These are phyloP conservation scores for Starmerella roubikii DNA, from an alignment of 805 yeast genomes.

Conservation along the genomic window DNA sequence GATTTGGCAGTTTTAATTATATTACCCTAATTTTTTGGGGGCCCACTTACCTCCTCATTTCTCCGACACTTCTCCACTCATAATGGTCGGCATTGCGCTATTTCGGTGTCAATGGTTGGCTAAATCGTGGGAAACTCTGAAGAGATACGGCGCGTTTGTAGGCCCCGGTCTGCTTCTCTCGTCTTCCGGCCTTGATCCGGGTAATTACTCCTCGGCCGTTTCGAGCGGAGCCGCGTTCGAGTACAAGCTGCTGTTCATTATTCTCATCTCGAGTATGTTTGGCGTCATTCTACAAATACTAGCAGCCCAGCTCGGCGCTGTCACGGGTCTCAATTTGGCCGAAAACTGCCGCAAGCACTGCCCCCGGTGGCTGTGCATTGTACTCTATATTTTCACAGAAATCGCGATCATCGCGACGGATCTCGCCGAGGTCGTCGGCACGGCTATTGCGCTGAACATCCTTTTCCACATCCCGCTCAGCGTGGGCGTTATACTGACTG, in stretches of 20 bases:
- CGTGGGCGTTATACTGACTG: conserved; percentile 65
- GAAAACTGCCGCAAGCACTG: conserved; percentile 65
- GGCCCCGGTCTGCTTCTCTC: conserved; percentile 85
- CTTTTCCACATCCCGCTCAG: conserved; percentile 60
- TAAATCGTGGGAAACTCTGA: conserved; percentile 11
- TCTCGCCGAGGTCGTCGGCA: conserved; percentile 86
- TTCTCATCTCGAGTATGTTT: conserved; percentile 64
- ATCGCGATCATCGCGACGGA: conserved; percentile 85
- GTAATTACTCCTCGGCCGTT: conserved; percentile 82
- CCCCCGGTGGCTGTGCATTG: conserved; percentile 50
- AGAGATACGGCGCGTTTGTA: conserved; percentile 43
- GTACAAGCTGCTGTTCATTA: conserved; percentile 57
- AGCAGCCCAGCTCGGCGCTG: conserved; percentile 76
- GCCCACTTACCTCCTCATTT: too few relatives aligned
- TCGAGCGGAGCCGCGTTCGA: conserved; percentile 73
- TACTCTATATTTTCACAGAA: conserved; percentile 62
- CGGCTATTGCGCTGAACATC: conserved; percentile 74
- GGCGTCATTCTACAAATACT: conserved; percentile 74
- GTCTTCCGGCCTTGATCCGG: conserved; percentile 90
- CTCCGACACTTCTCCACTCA: too few relatives aligned
- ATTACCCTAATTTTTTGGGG: too few relatives aligned
- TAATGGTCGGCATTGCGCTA: too few relatives aligned
- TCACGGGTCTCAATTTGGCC: conserved; percentile 79
- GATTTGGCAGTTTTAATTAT: too few relatives aligned
- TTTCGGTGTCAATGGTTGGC: conserved; percentile 1